Evolutionary conservation across 2,329 filamentous ascomycete genomes (phyloP), one percentile per base, ranked within the genome.

Genomic region (Scedosporium apiospermum): DNA sequence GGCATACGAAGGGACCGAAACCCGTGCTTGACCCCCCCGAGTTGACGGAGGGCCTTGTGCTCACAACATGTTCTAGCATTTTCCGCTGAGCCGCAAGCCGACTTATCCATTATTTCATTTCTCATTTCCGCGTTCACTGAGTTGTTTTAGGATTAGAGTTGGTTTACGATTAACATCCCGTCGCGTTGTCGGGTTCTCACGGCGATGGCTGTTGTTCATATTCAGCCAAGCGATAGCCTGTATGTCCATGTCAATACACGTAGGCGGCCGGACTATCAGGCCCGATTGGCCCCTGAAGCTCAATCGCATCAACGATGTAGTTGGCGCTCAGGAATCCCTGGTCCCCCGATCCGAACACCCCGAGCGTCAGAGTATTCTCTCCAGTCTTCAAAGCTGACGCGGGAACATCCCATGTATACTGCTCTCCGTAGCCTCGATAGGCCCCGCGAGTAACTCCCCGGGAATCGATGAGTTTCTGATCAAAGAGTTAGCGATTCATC

Each of bases 361-460:
- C 51, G 0, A 71, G 74, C 21, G 71, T 73, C 0, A 84, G 84
- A 7, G 77, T 78, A 68, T 89, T 89, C 6, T 73, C 73, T 0
- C 86, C 87, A 16, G 75, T 74, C 6, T 82, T 77, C 58, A 89
- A 76, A 2, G 77, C 85, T 0, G 84, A 85, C 1, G 80, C 74
- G 0, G 86, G 83, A 57, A 89, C 80, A n/a, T 72, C 74, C 57
- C 83, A 80, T 63, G 85, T 79, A 68, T 89, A 89, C 6, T 88
- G 78, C 67, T 89, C 86, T 4, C 85, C 85, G 62, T 78, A 75
- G 0, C 86, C 86, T 6, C 85, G 76, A 68, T 88, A 89, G 0
- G 84, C 84, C 10, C 86, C 87, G 9, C 86, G 77, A 0, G 86
- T 89, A 1, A 89, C 79, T 14, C 86, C 86, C 16, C 86, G 79